Base-by-base conservation (phyloP, 2,329 filamentous ascomycete genomes). In the Chaetomium globosum region DNA sequence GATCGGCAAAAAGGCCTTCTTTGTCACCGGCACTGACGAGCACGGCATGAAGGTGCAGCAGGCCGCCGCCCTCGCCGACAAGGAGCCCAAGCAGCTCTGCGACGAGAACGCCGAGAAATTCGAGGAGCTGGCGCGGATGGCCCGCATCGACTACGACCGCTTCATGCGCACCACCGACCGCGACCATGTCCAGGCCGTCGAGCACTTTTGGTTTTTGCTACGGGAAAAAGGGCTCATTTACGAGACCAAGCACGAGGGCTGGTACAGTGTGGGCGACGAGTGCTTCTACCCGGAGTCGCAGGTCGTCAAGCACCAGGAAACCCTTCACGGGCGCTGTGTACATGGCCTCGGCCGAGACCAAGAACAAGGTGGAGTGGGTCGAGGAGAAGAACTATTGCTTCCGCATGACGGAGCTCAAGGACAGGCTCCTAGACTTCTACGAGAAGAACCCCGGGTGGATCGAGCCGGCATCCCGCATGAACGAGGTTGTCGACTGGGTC, bases 21-120 rank as follows among this genome's bases (percentile, higher is more conserved):
- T 99, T 16, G 89, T 90, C 72, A 99, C 95, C 1, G 95, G 95
- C 65, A 98, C 93, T 43, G 95, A 99, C 76, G 95, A 99, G 78
- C 94, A 99, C 80, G 95, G 95, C 52, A 90, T 97, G 86, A 99
- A 99, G 83, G 90, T 98, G 26, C 95, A 99, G 76, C 89, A 89
- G 76, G 94, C 94, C 0, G 92, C 95, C 1, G 81, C 83, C 7
- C 85, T 87, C 70, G 87, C 90, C 16, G 86, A 86, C 4, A 83
- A 90, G 60, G 83, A 88, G 0, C 89, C 93, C 0, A 91, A 94
- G 75, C 82, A 88, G n/a, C 93, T 98, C 71, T 98, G 94, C 78
- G 93, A 98, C 77, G 82, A 85, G 73, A 94, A 92, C 65, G 89
- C 92, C 28, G 84, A 88, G 68, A 89, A 89, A 43, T 98, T 98